These are phyloP conservation scores for Lasiosphaeriaceae sp. DNA, from an alignment of 495 filamentous ascomycete species.

Conservation along the genomic window DNA sequence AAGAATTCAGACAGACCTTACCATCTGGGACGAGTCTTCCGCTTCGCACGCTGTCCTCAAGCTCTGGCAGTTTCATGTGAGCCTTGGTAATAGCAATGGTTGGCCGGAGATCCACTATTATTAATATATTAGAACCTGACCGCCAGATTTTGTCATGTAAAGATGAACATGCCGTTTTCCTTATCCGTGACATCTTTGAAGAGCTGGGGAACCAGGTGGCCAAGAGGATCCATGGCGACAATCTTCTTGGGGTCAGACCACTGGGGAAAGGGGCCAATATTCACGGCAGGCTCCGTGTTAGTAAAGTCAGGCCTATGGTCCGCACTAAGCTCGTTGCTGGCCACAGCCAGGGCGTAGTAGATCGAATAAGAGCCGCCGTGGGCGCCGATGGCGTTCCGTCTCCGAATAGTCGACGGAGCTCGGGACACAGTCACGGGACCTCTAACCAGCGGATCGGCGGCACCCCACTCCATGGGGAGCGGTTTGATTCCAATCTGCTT, in stretches of 20 bases:
- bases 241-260: slow-evolving; percentile 94
- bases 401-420: slow-evolving; percentile 67
- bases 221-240: slow-evolving; percentile 94
- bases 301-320: slow-evolving; percentile 89
- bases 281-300: slow-evolving; percentile 86
- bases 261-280: slow-evolving; percentile 81
- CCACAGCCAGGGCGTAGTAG: slow-evolving; percentile 91
- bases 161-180: slow-evolving; percentile 46
- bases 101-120: slow-evolving; percentile 75
- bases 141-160: not conserved
- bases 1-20: slow-evolving; percentile 77
- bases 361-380: slow-evolving; percentile 98
- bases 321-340: slow-evolving; percentile 77
- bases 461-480: slow-evolving; percentile 83
- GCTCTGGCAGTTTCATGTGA: slow-evolving; percentile 94
- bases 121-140: not conserved
- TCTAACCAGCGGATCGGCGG: slow-evolving; percentile 64
- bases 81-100: slow-evolving; percentile 93
- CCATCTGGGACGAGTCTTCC: slow-evolving; percentile 85
- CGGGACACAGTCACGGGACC: slow-evolving; percentile 92
- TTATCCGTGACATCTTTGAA: slow-evolving; percentile 65
- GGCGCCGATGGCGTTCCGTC: slow-evolving; percentile 78
- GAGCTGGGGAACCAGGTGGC: slow-evolving; percentile 82
- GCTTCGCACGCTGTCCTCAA: slow-evolving; percentile 77
- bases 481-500: slow-evolving; percentile 92